Base-by-base conservation (phyloP, 2,329 filamentous ascomycete species). In the Stylonectria norvegica region DNA sequence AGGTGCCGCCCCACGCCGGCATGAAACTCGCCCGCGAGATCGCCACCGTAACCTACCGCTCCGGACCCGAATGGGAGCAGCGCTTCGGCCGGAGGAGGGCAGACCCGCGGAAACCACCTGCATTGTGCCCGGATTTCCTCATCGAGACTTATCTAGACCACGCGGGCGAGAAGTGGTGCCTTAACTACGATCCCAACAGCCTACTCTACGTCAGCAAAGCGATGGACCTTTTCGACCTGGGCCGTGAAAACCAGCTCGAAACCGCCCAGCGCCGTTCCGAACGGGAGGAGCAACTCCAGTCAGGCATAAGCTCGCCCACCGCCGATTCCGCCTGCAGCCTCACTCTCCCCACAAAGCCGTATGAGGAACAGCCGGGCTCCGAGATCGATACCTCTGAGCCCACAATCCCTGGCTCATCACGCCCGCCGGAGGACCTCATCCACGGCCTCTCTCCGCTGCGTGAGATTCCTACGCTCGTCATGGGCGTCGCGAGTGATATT, bases 11-110 rank as follows among this genome's bases (percentile, higher is more conserved):
- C 1, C 93, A 98, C 59, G 83, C 86, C 0, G 93, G 93, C 35
- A 97, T 98, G 91, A 98, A 98, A 68, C 83, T 98, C 5, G 91
- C 93, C 1, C 83, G 93, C 43, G 88, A 98, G 67, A 98, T 98
- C 56, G 93, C 93, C 12, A 98, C 93, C 1, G 90, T 98, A 33
- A 98, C 93, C 2, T 98, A 98, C 65, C 82, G 93, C 46, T 95
- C 88, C 39, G 93, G 93, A 0, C 93, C 93, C 0, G 93, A 98
- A 66, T 98, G 93, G 93, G 93, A 98, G 67, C 85, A 88, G 65
- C 81, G 93, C 23, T 98, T 98, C 62, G 91, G 89, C 4, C 78
- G 93, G 25, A 77, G 88, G 50, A 78, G 93, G 33, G 91, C 93
- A 11, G 93, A 98, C 61, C 76, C 88, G 0, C 81, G 79, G 52